Conservation (phyloP, 1,139 yeast genomes). For the Suhomyces guaymorum region DNA sequence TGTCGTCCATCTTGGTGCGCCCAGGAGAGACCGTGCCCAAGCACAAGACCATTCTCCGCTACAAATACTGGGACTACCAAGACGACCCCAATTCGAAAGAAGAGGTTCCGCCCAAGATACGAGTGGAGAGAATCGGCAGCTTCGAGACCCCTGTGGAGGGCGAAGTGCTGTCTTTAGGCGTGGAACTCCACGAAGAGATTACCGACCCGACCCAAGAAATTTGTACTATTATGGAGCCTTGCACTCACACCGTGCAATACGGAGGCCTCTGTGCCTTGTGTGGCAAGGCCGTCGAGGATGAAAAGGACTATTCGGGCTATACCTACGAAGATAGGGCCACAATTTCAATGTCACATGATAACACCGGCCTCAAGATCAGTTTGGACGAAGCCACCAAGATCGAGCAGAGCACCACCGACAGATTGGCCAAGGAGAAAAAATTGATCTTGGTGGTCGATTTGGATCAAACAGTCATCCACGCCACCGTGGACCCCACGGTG, state of each 20-base stretch:
- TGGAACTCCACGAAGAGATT: slow-evolving; percentile 62
- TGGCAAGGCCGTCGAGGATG: slow-evolving; percentile 82
- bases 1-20: slow-evolving; percentile 49
- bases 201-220: slow-evolving; percentile 50
- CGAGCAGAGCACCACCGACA: slow-evolving; percentile 65
- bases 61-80: slow-evolving; percentile 68
- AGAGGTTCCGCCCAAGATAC: slow-evolving; percentile 44
- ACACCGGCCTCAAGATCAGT: slow-evolving; percentile 81
- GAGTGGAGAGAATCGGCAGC: slow-evolving; percentile 64
- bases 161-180: slow-evolving; percentile 48
- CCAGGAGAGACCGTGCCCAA: slow-evolving; percentile 50
- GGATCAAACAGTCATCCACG: slow-evolving; percentile 97
- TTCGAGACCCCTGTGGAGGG: slow-evolving; percentile 89
- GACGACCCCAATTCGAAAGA: slow-evolving; percentile 55
- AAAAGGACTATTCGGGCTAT: slow-evolving; percentile 75
- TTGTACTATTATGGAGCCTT: slow-evolving; percentile 70
- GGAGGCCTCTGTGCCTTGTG: slow-evolving; percentile 96
- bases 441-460: slow-evolving; percentile 91
- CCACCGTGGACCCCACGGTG: slow-evolving; percentile 96
- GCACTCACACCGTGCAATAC: slow-evolving; percentile 92
- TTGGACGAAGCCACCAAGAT: slow-evolving; percentile 83
- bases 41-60: slow-evolving; percentile 58
- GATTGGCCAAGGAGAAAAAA: slow-evolving; percentile 63
- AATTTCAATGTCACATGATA: slow-evolving; percentile 87
- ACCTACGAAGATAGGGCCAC: slow-evolving; percentile 77